Base-by-base conservation (phyloP, 441 rosid genomes). In the Aleurites moluccanus region DNA sequence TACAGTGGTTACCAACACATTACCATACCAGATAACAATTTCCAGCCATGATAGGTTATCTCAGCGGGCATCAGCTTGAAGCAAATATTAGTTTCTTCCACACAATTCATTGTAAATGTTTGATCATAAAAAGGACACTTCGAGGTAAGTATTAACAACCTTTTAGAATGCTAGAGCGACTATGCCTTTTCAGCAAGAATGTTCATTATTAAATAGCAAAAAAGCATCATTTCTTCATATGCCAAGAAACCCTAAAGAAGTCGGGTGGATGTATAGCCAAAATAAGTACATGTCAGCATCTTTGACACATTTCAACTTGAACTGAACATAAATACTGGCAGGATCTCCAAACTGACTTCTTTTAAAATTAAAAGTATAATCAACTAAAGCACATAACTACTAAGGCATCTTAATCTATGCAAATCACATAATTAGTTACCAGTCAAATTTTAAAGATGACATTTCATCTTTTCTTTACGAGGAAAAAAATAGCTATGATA, bases 21-120 rank as follows among this genome's bases (percentile, higher is more conserved):
- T 62, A 70, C 23, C 5, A 23, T 67, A 15, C 28, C 53, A 75
- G 7, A 67, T 23, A 64, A 62, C 64, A 61, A 57, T 62, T 15
- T 23, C 38, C 33, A 15, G 8, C 1, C 0, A 38, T 38, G 60
- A 44, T 6, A 68, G 27, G 49, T 47, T 30, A 40, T 44, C 66
- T 67, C 50, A 21, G 33, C 1, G 38, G n/a, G 59, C 72, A 74
- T 18, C n/a, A 42, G 27, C 44, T 65, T 21, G 47, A 27, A 72
- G 11, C 8, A 13, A 15, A 52, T 64, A 35, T 23, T 35, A 47
- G 2, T 21, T 62, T 15, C 45, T 44, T 45, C 27, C 21, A 61
- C 28, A 47, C 45, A 45, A 44, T 8, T 40, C 59, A 44, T 3
- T 23, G 67, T 20, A 44, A 45, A 40, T n/a, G 6, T 52, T 64